Percentiles rank a stretch among this genome's conserved stretches.
Conservation (phyloP, 805 yeast species). For the Pichia kluyveri region DNA sequence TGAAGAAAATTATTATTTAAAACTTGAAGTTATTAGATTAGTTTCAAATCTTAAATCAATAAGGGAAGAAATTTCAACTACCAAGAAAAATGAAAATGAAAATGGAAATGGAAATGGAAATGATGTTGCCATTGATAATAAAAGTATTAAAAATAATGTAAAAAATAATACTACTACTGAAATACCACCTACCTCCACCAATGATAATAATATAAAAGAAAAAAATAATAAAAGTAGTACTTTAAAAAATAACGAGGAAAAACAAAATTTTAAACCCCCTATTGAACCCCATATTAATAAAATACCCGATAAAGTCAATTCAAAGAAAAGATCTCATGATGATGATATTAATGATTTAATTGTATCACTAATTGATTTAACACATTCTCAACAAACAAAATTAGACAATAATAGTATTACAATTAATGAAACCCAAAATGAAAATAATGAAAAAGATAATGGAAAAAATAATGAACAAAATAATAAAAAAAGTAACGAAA, state of each 20-base stretch:
- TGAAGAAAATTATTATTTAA: constrained; percentile 36
- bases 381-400: constrained; percentile 16
- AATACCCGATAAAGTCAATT: constrained; percentile 4
- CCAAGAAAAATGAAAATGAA: neutral
- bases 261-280: too few relatives aligned
- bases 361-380: constrained; percentile 26
- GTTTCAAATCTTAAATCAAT: constrained; percentile 35
- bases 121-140: too few relatives aligned
- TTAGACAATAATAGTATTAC: neutral
- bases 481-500: neutral
- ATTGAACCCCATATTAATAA: constrained; percentile 1
- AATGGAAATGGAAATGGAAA: neutral
- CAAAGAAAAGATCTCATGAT: constrained; percentile 21
- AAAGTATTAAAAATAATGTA: too few relatives aligned
- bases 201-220: too few relatives aligned
- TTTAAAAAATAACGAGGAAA: neutral
- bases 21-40: constrained; percentile 34
- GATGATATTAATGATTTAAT: constrained; percentile 29
- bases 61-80: constrained; percentile 12
- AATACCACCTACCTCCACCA: too few relatives aligned
- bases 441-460: neutral
- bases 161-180: too few relatives aligned
- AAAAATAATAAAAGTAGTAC: neutral
- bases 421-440: neutral
- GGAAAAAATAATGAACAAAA: neutral